Base-by-base conservation (phyloP, 257 asterid genomes). In the Paraleonurus japonicus region DNA sequence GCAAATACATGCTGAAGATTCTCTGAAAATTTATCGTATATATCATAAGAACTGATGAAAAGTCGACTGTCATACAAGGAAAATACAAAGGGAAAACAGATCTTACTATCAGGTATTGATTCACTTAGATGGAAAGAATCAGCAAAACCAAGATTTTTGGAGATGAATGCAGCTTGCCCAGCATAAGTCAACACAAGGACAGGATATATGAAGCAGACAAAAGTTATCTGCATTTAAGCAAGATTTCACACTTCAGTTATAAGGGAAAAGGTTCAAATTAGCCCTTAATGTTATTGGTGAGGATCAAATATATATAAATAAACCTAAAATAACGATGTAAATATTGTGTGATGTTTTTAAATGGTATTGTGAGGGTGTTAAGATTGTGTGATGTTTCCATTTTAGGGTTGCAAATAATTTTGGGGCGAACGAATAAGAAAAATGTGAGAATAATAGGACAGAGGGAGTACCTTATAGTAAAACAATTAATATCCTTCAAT, bases 161-260 rank as follows among this genome's bases (percentile, higher is more conserved):
- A 78, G 75, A 90, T 70, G 76, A 76, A 89, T 60, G 97, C 98
- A 73, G 95, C 96, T 82, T 90, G 97, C 55, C 98, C 98, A 54
- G 98, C 96, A 79, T 93, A 93, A 61, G 92, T 81, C 66, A 93
- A 45, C 75, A 93, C 24, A 57, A 93, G 98, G 51, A 83, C 85
- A 3, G 98, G 98, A 80, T 90, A 93, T 81, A 93, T 73, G 80
- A 89, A 70, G 87, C 89, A 89, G 70, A 84, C 59, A 72, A 90
- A 93, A 22, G 95, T 87, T 5, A 89, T 71, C 98, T 93, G 94
- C 88, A 83, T 71, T 7, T 27, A 65, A 70, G 50, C 54, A 83
- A 65, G 41, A 73, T 16, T 28, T 27, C 8, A 39, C 59, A 71
- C 32, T 55, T 69, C 58, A 73, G 20, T 63, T 48, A 48, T 35